Conservation (phyloP, 179 eudicot genomes). For the Drosera spatulata region DNA sequence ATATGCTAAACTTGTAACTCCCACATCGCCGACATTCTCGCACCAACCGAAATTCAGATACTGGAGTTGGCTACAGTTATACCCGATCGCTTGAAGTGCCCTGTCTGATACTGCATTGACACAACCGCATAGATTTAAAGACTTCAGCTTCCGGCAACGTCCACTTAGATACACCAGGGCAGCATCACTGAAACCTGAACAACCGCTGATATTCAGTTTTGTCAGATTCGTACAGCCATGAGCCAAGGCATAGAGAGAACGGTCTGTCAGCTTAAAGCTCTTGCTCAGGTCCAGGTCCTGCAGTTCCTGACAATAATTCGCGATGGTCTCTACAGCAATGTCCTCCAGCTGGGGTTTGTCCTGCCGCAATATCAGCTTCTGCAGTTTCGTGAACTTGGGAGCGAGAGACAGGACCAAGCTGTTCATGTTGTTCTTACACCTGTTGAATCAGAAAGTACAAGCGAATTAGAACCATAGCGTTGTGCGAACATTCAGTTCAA, state of each 20-base stretch:
- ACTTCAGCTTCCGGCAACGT: slow-evolving; percentile 55
- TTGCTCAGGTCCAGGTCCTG: slow-evolving; percentile 85
- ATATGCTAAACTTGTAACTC: slow-evolving; percentile 81
- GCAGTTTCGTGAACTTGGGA: slow-evolving; percentile 70
- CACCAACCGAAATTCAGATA: slow-evolving; percentile 88
- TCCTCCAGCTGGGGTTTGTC: slow-evolving; percentile 79
- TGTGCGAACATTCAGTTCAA: too few species aligned
- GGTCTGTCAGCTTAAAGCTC: slow-evolving; percentile 79
- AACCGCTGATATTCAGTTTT: slow-evolving; percentile 78
- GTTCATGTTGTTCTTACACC: slow-evolving; percentile 88
- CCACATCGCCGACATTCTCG: slow-evolving; percentile 72
- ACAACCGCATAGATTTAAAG: slow-evolving; percentile 83
- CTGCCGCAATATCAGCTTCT: slow-evolving; percentile 57
- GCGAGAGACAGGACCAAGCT: slow-evolving; percentile 59
- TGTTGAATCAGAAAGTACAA: slow-evolving; percentile 5
- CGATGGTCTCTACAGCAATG: slow-evolving; percentile 49
- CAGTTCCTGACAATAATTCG: slow-evolving; percentile 61
- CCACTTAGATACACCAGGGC: slow-evolving; percentile 56
- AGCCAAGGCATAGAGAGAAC: slow-evolving; percentile 66
- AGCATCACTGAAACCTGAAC: slow-evolving; percentile 61
- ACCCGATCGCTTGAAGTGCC: slow-evolving; percentile 81
- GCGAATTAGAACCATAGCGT: neutral
- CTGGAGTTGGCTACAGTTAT: slow-evolving; percentile 65
- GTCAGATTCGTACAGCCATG: slow-evolving; percentile 69
- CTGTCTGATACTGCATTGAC: slow-evolving; percentile 74